A percentile compares a stretch with the other conserved stretches of the same genome.
Conservation (phyloP, 805 yeast genomes). For the Cyberlindnera mississippiensis region DNA sequence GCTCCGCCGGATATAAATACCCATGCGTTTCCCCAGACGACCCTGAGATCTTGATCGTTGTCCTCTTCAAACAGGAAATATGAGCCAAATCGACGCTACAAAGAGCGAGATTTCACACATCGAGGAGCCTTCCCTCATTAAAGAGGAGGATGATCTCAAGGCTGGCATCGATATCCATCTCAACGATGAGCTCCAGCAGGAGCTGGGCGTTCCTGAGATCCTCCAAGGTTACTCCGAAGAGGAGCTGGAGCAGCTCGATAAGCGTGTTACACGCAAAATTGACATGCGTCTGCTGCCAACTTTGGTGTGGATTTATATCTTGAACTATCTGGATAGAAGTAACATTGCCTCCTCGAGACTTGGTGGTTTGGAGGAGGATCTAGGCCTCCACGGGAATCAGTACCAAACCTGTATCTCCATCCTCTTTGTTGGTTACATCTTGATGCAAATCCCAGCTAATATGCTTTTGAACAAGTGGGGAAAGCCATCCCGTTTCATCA, state of each 20-base stretch:
- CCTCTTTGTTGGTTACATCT: conserved; percentile 45
- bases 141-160: background rate
- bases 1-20: too few relatives aligned
- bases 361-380: conserved; percentile 45
- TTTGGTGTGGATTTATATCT: conserved; percentile 46
- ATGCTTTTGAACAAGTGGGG: conserved; percentile 40
- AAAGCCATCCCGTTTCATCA: conserved; percentile 47
- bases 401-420: conserved; percentile 51
- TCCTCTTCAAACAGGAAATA: too few relatives aligned
- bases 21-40: too few relatives aligned
- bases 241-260: conserved; percentile 42
- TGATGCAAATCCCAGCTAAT: conserved; percentile 49
- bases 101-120: background rate
- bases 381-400: conserved; percentile 38
- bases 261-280: conserved; percentile 41
- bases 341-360: conserved; percentile 47
- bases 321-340: conserved; percentile 48
- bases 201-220: conserved; percentile 19
- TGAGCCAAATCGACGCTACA: background rate
- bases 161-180: background rate
- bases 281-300: conserved; percentile 49
- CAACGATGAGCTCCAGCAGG: conserved; percentile 13
- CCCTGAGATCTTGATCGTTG: too few relatives aligned
- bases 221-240: conserved; percentile 27
- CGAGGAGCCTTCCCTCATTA: background rate